Evolutionary conservation across 352 stramenopile species (phyloP).

Genomic region (Phytopythium oedochilum): DNA sequence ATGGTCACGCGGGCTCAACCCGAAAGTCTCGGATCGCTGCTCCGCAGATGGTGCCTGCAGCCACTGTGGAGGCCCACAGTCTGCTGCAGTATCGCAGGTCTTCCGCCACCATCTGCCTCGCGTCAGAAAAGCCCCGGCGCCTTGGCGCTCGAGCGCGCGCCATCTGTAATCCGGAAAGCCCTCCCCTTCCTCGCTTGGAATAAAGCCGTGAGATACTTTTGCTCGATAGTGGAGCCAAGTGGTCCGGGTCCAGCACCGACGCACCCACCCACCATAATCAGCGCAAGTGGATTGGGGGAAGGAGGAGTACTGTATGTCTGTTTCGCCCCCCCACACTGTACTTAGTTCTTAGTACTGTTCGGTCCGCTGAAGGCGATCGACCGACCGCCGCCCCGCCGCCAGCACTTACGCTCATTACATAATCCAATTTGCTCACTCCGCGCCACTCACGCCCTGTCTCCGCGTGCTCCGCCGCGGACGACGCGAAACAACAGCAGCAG

Average conservation of each 20-base stretch:
- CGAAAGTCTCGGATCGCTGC: not conserved
- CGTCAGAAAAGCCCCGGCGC: not conserved
- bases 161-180: slow-evolving; percentile 35
- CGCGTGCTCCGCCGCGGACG: slow-evolving; percentile 2
- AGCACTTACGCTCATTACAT: slow-evolving; percentile 56
- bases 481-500: not conserved
- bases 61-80: not conserved
- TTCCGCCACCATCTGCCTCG: slow-evolving; percentile 7
- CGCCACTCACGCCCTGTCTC: slow-evolving; percentile 23
- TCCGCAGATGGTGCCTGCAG: slow-evolving; percentile 1
- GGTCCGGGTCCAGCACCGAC: not conserved
- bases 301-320: not conserved
- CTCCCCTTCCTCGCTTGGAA: not conserved
- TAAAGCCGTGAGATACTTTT: not conserved
- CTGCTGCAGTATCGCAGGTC: slow-evolving; percentile 1
- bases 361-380: slow-evolving; percentile 14
- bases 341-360: no score
- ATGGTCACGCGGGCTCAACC: not conserved
- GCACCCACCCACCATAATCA: slow-evolving; percentile 10
- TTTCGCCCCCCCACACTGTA: not conserved
- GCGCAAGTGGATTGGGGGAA: not conserved
- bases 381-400: slow-evolving; percentile 21
- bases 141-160: slow-evolving; percentile 7
- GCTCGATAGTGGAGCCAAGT: not conserved
- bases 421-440: slow-evolving; percentile 57